These are phyloP conservation scores for Blastocystis hominis DNA, from an alignment of 352 stramenopile genomes.

Conservation along the genomic window DNA sequence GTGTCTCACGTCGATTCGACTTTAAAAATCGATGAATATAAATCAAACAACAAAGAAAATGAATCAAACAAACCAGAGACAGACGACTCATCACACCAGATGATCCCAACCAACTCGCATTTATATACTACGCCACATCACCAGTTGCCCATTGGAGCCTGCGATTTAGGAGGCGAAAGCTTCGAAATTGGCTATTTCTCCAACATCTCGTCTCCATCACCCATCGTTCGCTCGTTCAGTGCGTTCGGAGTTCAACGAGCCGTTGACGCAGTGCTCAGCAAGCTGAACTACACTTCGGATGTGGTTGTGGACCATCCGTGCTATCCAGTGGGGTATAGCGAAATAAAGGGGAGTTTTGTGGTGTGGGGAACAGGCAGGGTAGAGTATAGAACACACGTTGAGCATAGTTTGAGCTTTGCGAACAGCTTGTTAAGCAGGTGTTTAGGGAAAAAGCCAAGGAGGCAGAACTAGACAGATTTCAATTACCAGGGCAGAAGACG, in stretches of 20 bases:
- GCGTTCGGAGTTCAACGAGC: not conserved
- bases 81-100: not conserved
- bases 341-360: not conserved
- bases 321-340: not conserved
- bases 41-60: too few relatives aligned
- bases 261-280: not conserved
- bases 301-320: not conserved
- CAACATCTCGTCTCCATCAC: not conserved
- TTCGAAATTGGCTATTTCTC: constrained; percentile 11
- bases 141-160: not conserved
- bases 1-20: not conserved
- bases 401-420: not conserved
- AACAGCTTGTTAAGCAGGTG: not conserved
- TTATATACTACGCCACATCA: not conserved
- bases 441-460: not conserved
- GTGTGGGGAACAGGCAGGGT: not conserved
- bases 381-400: not conserved
- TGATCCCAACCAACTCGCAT: not conserved
- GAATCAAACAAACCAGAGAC: too few relatives aligned
- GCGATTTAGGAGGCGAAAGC: constrained; percentile 9
- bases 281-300: not conserved
- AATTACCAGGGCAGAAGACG: not conserved
- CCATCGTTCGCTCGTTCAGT: not conserved
- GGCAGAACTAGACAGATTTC: not conserved
- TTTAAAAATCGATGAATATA: too few relatives aligned